These are phyloP conservation scores for Fagus sylvatica DNA, from an alignment of 306 rosid species.

Conservation along the genomic window DNA sequence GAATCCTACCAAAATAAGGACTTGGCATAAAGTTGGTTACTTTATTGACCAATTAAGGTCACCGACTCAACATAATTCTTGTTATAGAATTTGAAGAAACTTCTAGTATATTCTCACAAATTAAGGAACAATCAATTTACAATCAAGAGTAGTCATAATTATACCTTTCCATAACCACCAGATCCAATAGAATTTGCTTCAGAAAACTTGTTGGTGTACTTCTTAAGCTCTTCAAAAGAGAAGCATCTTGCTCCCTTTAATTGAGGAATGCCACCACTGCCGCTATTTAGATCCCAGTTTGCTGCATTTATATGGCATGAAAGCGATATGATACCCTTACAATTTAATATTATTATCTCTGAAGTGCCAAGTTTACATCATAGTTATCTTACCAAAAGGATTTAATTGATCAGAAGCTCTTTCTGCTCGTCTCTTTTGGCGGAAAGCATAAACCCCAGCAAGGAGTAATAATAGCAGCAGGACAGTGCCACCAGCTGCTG, in stretches of 20 bases:
- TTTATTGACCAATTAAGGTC: too few species aligned
- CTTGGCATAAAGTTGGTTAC: too few species aligned
- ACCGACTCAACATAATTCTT: too few species aligned
- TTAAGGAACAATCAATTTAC: background rate
- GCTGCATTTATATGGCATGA: conserved; percentile 41
- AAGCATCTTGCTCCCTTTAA: conserved; percentile 65
- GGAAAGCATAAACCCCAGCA: conserved; percentile 49
- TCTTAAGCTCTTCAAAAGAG: conserved; percentile 67
- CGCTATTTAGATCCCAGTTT: conserved; percentile 42
- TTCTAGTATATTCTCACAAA: background rate
- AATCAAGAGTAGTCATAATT: background rate
- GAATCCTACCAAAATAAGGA: too few species aligned
- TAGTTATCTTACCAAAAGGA: conserved; percentile 37
- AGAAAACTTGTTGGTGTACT: conserved; percentile 52
- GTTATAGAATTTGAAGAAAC: background rate
- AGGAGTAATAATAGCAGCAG: conserved; percentile 47
- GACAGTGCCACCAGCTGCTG: conserved; percentile 54
- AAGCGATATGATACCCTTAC: background rate
- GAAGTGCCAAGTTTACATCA: background rate
- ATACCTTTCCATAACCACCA: conserved; percentile 86
- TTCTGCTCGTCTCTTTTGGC: conserved; percentile 49
- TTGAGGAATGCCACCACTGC: conserved; percentile 39
- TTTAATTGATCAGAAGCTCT: conserved; percentile 36
- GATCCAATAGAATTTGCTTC: conserved; percentile 41
- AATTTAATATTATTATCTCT: background rate